A percentile compares a stretch with the other conserved stretches of the same genome.
Conservation (phyloP, 179 eudicot species). For the Amaranthus tricolor region DNA sequence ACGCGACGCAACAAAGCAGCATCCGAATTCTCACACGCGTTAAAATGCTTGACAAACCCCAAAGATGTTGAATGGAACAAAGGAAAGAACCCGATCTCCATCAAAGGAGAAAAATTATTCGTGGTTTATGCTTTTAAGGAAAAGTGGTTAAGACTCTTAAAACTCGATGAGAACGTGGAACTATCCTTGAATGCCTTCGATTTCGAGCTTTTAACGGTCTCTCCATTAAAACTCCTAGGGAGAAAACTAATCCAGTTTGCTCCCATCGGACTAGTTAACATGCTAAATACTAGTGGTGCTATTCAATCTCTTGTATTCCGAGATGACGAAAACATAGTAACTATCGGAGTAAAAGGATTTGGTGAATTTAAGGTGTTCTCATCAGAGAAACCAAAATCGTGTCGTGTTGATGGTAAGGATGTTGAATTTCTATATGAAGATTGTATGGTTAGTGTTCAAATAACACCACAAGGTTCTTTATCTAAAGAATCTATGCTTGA, state of each 20-base stretch:
- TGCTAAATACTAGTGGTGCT: slow-evolving; percentile 83
- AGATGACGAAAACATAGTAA: slow-evolving; percentile 31
- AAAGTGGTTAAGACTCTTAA: slow-evolving; percentile 49
- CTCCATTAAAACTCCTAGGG: slow-evolving; percentile 45
- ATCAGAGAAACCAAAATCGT: slow-evolving; percentile 50
- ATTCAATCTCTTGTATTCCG: slow-evolving; percentile 41
- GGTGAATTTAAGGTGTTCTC: slow-evolving; percentile 72
- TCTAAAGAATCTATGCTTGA: not conserved
- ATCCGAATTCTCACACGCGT: slow-evolving; percentile 57
- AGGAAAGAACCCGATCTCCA: slow-evolving; percentile 48
- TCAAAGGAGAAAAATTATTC: slow-evolving; percentile 37
- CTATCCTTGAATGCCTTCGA: slow-evolving; percentile 59
- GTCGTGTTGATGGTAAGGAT: slow-evolving; percentile 45
- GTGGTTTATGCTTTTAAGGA: slow-evolving; percentile 56
- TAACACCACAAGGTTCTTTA: not conserved
- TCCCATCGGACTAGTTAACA: slow-evolving; percentile 75
- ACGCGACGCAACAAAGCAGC: slow-evolving; percentile 52
- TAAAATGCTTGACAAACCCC: slow-evolving; percentile 38
- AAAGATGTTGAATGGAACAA: slow-evolving; percentile 78
- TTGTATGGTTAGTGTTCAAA: slow-evolving; percentile 43
- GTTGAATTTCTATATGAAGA: slow-evolving; percentile 46
- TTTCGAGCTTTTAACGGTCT: slow-evolving; percentile 69
- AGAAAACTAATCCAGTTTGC: slow-evolving; percentile 47
- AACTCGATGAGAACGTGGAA: slow-evolving; percentile 39
- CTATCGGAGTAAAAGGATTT: slow-evolving; percentile 57